Evolutionary conservation across 108 stramenopile genomes (phyloP), one percentile per base, ranked within the genome.

Genomic region (Cyclotella atomus): DNA sequence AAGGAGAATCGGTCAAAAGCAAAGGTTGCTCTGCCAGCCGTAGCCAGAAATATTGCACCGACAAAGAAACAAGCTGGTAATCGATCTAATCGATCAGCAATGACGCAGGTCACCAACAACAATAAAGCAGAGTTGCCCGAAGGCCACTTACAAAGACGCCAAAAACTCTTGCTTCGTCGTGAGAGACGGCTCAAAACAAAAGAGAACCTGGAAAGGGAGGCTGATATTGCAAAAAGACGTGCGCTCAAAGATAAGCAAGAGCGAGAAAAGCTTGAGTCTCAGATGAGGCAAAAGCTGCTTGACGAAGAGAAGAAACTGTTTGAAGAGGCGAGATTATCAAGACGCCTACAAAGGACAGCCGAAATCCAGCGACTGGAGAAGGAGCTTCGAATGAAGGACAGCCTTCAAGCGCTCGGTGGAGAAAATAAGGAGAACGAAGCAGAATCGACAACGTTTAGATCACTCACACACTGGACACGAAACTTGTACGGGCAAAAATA

Each of bases 341-440:
- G 25, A 33, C 70, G 43, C 0, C 21, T 71, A 27, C 54, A 50
- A 20, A 19, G 55, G 34, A 33, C 21, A 14, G 38, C 53, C 15
- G 68, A 69, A 55, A 15, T 69, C 3, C 49, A 69, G 55, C 24
- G 41, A 3, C 29, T 69, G 41, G 68, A 69, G 27, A 36, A 55
- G 19, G 35, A 55, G 24, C 25, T 69, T 4, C 36, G 25, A 23
- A 24, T 9, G 9, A 55, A 36, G 2, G 21, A 57, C 9, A 56
- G 27, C 8, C 19, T 44, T 20, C 14, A 10, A 36, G 23, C 30
- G 7, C 38, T 52, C 2, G 43, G 54, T 43, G 27, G 34, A 28
- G 54, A 55, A 35, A 57, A 57, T 41, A 57, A 69, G 43, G 68
- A 69, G 23, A 69, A 57, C 55, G 43, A 69, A 43, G 55, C 41